These are phyloP conservation scores for Exidia glandulosa DNA, from an alignment of 768 basidiomycete genomes.

Conservation along the genomic window DNA sequence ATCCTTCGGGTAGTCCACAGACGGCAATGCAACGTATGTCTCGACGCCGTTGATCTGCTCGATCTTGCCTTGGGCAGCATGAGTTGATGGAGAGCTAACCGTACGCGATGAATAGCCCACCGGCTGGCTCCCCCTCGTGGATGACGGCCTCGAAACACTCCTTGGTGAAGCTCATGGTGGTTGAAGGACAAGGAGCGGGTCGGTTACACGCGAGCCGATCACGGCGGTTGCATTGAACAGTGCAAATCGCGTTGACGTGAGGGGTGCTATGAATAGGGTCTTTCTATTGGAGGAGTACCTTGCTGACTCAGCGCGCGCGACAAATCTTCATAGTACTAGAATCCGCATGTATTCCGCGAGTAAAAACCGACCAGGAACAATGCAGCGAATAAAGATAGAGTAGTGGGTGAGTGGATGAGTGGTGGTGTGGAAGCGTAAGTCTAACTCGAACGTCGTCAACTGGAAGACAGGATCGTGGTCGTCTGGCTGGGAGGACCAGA, in stretches of 20 bases:
- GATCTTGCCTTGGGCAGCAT: constrained; percentile 6
- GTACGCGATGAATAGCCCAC: background rate
- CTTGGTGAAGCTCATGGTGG: constrained; percentile 5
- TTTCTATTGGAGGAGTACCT: too few relatives aligned
- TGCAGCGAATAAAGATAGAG: too few relatives aligned
- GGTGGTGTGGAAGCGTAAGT: background rate
- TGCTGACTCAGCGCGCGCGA: too few relatives aligned
- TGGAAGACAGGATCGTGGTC: too few relatives aligned
- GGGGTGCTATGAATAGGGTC: too few relatives aligned
- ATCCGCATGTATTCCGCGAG: too few relatives aligned
- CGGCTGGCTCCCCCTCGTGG: constrained; percentile 4
- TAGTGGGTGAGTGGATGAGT: background rate
- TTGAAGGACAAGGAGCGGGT: background rate
- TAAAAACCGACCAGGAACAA: too few relatives aligned
- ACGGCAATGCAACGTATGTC: constrained; percentile 15
- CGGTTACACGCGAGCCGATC: background rate
- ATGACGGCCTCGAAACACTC: constrained; percentile 6
- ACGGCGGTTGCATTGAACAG: too few relatives aligned
- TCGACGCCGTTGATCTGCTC: constrained; percentile 10
- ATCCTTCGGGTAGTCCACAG: constrained; percentile 14
- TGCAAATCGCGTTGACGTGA: too few relatives aligned
- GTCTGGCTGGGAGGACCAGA: background rate
- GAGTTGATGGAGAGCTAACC: background rate
- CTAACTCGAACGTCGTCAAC: too few relatives aligned
- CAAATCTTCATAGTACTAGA: too few relatives aligned